Percentiles rank a stretch among this genome's conserved stretches.
phyloP scores from a whole-genome alignment of 1,139 yeast species.

The Lipomyces yarrowii region DNA sequence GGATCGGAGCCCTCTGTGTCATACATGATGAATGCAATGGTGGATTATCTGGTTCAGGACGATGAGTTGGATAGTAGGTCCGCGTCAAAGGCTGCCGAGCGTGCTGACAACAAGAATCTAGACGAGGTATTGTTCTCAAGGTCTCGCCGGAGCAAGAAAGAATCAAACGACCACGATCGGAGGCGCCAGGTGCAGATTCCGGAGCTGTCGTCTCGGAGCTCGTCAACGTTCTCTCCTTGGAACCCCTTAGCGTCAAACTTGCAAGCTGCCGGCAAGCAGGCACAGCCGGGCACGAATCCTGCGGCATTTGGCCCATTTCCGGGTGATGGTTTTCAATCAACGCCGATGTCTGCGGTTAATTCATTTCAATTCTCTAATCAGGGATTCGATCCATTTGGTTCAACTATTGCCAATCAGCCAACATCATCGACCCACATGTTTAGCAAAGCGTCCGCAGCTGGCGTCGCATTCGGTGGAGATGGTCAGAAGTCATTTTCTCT shows the following conservation, averaged over 20 bases:
- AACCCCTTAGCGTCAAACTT: background rate
- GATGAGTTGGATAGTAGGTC: constrained; percentile 1
- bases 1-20: constrained; percentile 10
- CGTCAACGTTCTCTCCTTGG: constrained; percentile 1
- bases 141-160: background rate
- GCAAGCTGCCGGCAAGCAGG: background rate
- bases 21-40: constrained; percentile 31
- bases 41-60: constrained; percentile 29
- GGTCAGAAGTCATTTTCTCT: background rate
- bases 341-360: background rate
- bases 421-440: background rate
- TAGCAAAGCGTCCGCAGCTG: background rate
- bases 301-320: background rate
- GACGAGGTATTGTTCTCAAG: background rate
- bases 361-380: background rate
- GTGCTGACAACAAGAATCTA: background rate
- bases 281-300: background rate
- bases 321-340: background rate
- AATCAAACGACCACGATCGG: constrained; percentile 5
- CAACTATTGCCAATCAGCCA: background rate
- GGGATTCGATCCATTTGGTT: background rate
- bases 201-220: background rate
- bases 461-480: background rate
- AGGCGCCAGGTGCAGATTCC: constrained; percentile 5
- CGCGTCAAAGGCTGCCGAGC: background rate